These are phyloP conservation scores for Scedosporium boydii DNA, from an alignment of 2,329 filamentous ascomycete species.

Conservation along the genomic window DNA sequence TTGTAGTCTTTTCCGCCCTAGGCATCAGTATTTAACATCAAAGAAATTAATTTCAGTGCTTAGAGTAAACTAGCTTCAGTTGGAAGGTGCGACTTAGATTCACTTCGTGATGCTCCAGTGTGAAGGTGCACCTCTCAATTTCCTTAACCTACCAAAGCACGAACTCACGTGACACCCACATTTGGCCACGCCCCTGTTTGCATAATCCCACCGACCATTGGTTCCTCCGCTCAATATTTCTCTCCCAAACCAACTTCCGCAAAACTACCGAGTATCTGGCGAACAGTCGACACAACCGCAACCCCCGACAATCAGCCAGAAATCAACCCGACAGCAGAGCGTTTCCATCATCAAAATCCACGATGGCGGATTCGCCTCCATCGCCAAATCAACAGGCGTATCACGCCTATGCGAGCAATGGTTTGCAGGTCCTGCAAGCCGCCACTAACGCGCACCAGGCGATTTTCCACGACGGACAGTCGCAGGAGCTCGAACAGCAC, in stretches of 20 bases:
- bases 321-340: neutral
- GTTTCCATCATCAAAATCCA: neutral
- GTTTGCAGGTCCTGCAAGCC: conserved; percentile 34
- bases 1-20: no score
- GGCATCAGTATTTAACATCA: no score
- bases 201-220: neutral
- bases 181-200: neutral
- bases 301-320: conserved; percentile 7
- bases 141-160: no score
- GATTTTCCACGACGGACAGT: conserved; percentile 25
- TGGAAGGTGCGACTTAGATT: no score
- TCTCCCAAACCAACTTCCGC: conserved; percentile 5
- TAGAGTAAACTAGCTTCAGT: no score
- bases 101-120: no score
- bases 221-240: neutral
- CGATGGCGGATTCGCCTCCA: conserved; percentile 4
- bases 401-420: conserved; percentile 35
- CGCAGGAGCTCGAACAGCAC: conserved; percentile 25
- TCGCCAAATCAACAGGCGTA: neutral
- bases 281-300: neutral
- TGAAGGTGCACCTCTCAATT: no score
- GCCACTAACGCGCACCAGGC: conserved; percentile 34
- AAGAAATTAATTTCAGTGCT: no score
- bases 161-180: no score
- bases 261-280: conserved; percentile 6